Evolutionary conservation across 2,329 filamentous ascomycete genomes (phyloP).

Genomic region (Colletotrichum gigasporum): DNA sequence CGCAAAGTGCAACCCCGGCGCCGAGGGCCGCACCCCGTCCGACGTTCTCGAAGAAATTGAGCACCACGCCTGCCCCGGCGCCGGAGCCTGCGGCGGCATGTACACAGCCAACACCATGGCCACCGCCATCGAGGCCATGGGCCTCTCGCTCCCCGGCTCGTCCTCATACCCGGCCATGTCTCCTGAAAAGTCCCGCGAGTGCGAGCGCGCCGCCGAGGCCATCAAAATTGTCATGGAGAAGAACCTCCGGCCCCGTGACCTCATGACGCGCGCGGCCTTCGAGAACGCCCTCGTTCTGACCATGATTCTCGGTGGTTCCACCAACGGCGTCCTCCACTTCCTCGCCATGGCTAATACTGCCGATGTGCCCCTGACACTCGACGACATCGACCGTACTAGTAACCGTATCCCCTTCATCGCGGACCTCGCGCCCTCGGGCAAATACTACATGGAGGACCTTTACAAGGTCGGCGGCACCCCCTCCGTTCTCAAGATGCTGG

Average conservation of each 20-base stretch:
- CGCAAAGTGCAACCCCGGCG: slow-evolving; percentile 69
- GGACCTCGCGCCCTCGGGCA: slow-evolving; percentile 84
- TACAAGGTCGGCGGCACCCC: slow-evolving; percentile 88
- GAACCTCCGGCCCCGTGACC: slow-evolving; percentile 82
- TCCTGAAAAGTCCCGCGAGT: slow-evolving; percentile 87
- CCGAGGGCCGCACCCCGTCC: slow-evolving; percentile 72
- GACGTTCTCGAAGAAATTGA: slow-evolving; percentile 89
- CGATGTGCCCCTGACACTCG: slow-evolving; percentile 78
- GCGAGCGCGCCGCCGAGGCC: slow-evolving; percentile 80
- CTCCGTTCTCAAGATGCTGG: slow-evolving; percentile 84
- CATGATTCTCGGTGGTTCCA: slow-evolving; percentile 91
- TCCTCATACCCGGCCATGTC: slow-evolving; percentile 84
- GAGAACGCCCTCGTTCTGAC: slow-evolving; percentile 91
- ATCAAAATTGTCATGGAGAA: slow-evolving; percentile 83
- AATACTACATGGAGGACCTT: slow-evolving; percentile 88
- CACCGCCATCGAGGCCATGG: slow-evolving; percentile 89
- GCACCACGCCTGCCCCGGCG: slow-evolving; percentile 72
- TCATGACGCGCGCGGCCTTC: slow-evolving; percentile 82
- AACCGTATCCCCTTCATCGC: slow-evolving; percentile 88
- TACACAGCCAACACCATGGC: slow-evolving; percentile 97
- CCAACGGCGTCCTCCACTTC: slow-evolving; percentile 89
- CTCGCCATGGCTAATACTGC: slow-evolving; percentile 91
- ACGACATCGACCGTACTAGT: slow-evolving; percentile 84
- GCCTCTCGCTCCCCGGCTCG: slow-evolving; percentile 82
- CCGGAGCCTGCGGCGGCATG: slow-evolving; percentile 84